Conservation (phyloP, 345 rosid species). For the Eucalyptus sp. region DNA sequence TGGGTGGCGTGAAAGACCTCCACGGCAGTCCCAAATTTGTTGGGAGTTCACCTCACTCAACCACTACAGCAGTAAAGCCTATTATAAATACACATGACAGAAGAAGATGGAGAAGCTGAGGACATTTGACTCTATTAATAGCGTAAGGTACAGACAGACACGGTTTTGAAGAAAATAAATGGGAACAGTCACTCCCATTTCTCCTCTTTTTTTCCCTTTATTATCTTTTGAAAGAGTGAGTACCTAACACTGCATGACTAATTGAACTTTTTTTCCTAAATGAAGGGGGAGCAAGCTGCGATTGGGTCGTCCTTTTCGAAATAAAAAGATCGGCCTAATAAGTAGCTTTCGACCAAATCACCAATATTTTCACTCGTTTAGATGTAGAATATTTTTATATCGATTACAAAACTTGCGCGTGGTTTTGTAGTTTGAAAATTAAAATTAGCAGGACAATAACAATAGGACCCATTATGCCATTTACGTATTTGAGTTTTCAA, state of each 20-base stretch:
- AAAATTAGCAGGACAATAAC: not conserved
- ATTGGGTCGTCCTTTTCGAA: not conserved
- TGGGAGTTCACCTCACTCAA: not conserved
- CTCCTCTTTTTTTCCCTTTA: too few species aligned
- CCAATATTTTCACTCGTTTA: rapidly evolving
- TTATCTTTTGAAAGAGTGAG: too few species aligned
- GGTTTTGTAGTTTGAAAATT: not conserved
- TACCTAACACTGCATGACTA: too few species aligned
- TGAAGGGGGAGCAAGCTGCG: not conserved
- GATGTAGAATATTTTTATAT: rapidly evolving
- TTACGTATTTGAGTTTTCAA: too few species aligned
- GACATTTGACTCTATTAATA: too few species aligned
- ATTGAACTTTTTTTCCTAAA: too few species aligned
- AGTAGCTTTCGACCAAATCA: not conserved
- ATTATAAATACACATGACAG: too few species aligned
- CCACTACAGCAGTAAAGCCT: too few species aligned
- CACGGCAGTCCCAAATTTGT: not conserved
- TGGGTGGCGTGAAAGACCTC: not conserved
- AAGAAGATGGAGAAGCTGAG: too few species aligned
- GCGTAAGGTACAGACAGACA: too few species aligned
- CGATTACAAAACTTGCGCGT: rapidly evolving
- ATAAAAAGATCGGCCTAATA: not conserved
- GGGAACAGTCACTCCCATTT: too few species aligned
- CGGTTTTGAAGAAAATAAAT: not conserved
- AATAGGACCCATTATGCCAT: too few species aligned